These are phyloP conservation scores for Biancaea sappan DNA, from an alignment of 306 rosid genomes.

Conservation along the genomic window DNA sequence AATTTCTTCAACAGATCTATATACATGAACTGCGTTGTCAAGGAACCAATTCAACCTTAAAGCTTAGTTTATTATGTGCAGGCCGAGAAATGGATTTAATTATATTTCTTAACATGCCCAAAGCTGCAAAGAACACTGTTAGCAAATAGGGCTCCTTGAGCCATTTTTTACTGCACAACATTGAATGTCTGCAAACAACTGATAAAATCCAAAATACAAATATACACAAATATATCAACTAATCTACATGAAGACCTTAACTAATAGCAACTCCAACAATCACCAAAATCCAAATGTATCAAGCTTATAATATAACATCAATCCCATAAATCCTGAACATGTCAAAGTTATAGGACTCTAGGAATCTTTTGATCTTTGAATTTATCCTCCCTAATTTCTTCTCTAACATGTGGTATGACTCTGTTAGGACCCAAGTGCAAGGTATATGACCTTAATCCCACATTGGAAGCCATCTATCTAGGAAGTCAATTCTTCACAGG, in stretches of 20 bases:
- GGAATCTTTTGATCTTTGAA: background rate
- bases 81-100: background rate
- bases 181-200: background rate
- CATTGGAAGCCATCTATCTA: too few species aligned
- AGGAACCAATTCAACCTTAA: background rate
- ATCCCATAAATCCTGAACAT: background rate
- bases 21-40: background rate
- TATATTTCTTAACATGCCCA: background rate
- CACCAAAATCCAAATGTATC: background rate
- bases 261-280: background rate
- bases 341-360: background rate
- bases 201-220: too few species aligned
- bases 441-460: too few species aligned
- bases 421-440: too few species aligned
- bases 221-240: background rate
- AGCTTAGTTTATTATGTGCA: background rate
- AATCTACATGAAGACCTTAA: background rate
- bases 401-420: background rate
- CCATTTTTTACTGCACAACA: background rate
- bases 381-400: background rate
- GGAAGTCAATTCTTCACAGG: too few species aligned
- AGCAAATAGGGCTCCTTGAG: background rate
- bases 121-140: background rate
- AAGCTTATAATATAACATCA: background rate
- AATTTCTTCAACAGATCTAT: slow-evolving; percentile 1